These are phyloP conservation scores for Aspergillus oerlinghausenensis DNA, from an alignment of 2,329 filamentous ascomycete genomes.

Conservation along the genomic window DNA sequence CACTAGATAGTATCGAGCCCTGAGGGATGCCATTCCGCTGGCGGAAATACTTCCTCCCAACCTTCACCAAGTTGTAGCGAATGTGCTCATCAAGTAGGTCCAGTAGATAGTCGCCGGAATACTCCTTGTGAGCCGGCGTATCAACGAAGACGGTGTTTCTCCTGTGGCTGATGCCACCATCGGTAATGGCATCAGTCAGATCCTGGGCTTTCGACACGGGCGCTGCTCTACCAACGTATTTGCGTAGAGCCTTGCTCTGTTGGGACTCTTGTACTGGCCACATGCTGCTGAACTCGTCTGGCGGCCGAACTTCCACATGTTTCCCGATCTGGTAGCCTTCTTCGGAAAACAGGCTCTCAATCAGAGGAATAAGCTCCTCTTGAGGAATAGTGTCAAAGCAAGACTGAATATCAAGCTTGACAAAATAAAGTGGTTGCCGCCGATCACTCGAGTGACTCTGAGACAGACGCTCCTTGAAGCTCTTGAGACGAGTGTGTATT, in stretches of 20 bases:
- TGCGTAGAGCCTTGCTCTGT: conserved; percentile 27
- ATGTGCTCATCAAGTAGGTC: conserved; percentile 74
- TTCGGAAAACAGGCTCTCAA: conserved; percentile 54
- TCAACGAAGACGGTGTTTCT: conserved; percentile 73
- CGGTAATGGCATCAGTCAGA: conserved; percentile 45
- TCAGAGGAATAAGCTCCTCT: conserved; percentile 62
- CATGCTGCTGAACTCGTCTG: conserved; percentile 24
- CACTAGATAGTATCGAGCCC: conserved; percentile 79
- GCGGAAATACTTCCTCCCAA: conserved; percentile 82
- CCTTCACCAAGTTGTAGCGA: conserved; percentile 76
- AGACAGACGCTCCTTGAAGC: conserved; percentile 53
- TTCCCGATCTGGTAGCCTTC: conserved; percentile 66
- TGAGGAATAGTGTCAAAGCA: conserved; percentile 97
- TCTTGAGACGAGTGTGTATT: conserved; percentile 67
- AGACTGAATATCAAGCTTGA: conserved; percentile 83
- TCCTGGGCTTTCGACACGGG: conserved; percentile 38
- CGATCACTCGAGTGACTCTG: background rate
- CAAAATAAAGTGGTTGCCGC: conserved; percentile 68
- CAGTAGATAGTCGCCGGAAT: conserved; percentile 59
- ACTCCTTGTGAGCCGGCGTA: conserved; percentile 54
- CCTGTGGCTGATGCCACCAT: conserved; percentile 41
- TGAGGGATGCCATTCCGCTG: conserved; percentile 90
- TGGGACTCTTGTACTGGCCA: conserved; percentile 13
- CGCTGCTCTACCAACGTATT: conserved; percentile 53
- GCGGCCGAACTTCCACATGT: conserved; percentile 66